Conservation (phyloP, 208 protist species). For the Sergeia podlipaevii region DNA sequence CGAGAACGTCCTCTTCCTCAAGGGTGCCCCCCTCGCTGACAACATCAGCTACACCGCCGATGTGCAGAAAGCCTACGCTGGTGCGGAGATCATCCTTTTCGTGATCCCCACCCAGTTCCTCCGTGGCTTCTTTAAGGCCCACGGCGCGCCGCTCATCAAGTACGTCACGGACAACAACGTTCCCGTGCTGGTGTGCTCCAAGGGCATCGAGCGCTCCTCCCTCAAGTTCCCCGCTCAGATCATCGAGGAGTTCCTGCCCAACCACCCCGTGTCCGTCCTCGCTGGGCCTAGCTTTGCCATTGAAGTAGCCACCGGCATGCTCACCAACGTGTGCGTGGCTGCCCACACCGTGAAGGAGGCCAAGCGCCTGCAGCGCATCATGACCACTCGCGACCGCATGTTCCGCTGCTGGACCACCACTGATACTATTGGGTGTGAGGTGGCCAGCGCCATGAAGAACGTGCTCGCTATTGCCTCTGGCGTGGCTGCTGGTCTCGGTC, state of each 20-base stretch:
- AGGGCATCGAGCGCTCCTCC: constrained; percentile 31
- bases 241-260: constrained; percentile 20
- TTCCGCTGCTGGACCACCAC: constrained; percentile 48
- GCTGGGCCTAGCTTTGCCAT: constrained; percentile 61
- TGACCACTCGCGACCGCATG: constrained; percentile 22
- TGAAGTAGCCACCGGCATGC: constrained; percentile 33
- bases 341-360: constrained; percentile 14
- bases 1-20: constrained; percentile 81
- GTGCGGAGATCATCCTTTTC: constrained; percentile 72
- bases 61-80: constrained; percentile 36
- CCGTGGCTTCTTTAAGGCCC: constrained; percentile 61
- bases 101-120: constrained; percentile 88
- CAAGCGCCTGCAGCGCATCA: constrained; percentile 31
- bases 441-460: constrained; percentile 57
- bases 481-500: constrained; percentile 20
- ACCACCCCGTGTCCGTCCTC: constrained; percentile 26
- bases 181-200: constrained; percentile 19
- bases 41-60: constrained; percentile 67
- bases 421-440: constrained; percentile 53
- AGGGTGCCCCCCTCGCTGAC: constrained; percentile 44
- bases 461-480: constrained; percentile 54
- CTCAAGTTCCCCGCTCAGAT: constrained; percentile 29
- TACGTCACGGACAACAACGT: constrained; percentile 30
- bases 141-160: constrained; percentile 29
- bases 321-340: constrained; percentile 41